These are phyloP conservation scores for Huntiella decipiens DNA, from an alignment of 2,329 filamentous ascomycete genomes.

Conservation along the genomic window DNA sequence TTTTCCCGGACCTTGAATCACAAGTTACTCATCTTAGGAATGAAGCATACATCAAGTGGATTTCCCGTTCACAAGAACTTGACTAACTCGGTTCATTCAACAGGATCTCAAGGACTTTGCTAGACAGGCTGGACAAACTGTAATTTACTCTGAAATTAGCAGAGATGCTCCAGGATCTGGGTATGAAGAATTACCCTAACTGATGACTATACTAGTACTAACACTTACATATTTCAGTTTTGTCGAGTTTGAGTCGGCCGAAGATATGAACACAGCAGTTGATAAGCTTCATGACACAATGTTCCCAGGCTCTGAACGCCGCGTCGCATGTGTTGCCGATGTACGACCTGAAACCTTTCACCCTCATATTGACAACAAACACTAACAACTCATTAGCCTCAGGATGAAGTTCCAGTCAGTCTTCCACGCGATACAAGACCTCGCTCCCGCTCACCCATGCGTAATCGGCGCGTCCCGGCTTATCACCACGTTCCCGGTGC, in stretches of 20 bases:
- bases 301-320: slow-evolving; percentile 57
- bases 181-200: neutral
- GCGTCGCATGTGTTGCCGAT: slow-evolving; percentile 72
- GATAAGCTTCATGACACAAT: slow-evolving; percentile 87
- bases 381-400: slow-evolving; percentile 33
- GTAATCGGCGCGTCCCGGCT: slow-evolving; percentile 24
- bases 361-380: neutral
- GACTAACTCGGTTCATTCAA: slow-evolving; percentile 11
- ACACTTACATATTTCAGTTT: slow-evolving; percentile 39
- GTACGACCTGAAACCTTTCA: slow-evolving; percentile 25
- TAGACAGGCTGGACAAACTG: slow-evolving; percentile 86
- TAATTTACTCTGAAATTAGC: slow-evolving; percentile 92
- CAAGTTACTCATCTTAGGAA: no score
- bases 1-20: no score
- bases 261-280: slow-evolving; percentile 74
- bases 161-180: slow-evolving; percentile 42
- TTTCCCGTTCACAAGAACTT: neutral
- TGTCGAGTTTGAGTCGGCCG: slow-evolving; percentile 89
- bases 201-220: neutral
- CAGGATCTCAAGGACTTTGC: slow-evolving; percentile 99
- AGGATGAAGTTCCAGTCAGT: slow-evolving; percentile 49
- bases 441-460: slow-evolving; percentile 59
- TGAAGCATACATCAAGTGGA: no score
- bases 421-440: slow-evolving; percentile 36
- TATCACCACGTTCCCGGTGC: neutral